A percentile compares a stretch with the other conserved stretches of the same genome.
phyloP scores from a whole-genome alignment of 208 protist species.

The Vickermania ingenoplastis region DNA sequence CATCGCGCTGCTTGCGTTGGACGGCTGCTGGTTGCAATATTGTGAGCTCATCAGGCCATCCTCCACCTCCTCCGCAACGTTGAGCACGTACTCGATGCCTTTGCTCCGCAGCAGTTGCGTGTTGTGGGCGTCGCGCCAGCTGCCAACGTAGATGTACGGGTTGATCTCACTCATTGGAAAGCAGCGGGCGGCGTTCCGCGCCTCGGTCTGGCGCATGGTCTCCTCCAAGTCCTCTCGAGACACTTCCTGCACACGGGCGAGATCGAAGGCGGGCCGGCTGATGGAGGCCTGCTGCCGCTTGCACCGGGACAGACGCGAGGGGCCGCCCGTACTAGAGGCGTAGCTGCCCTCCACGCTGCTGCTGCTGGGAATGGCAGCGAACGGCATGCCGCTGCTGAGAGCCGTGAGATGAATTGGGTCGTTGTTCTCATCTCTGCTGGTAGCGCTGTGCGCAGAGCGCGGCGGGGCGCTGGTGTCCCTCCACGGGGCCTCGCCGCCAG shows the following conservation, averaged over 20 bases:
- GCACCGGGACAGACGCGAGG: neutral
- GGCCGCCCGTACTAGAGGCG: too few relatives aligned
- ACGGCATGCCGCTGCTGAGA: too few relatives aligned
- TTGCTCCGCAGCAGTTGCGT: conserved; percentile 27
- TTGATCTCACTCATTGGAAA: conserved; percentile 58
- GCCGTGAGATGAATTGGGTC: too few relatives aligned
- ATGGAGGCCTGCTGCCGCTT: neutral
- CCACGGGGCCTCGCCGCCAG: too few relatives aligned
- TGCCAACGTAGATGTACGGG: conserved; percentile 49
- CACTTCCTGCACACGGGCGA: neutral
- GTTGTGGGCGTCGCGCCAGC: conserved; percentile 60
- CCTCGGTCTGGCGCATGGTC: conserved; percentile 15
- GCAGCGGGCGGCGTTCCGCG: conserved; percentile 44
- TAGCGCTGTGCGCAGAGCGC: too few relatives aligned
- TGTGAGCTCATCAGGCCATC: conserved; percentile 14
- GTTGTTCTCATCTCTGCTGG: too few relatives aligned
- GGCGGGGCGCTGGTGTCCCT: too few relatives aligned
- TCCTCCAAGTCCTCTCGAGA: conserved; percentile 2
- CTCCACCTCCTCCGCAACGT: conserved; percentile 62
- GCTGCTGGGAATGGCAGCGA: too few relatives aligned
- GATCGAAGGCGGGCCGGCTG: neutral
- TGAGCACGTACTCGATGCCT: conserved; percentile 66
- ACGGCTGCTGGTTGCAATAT: neutral
- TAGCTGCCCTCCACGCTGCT: too few relatives aligned
- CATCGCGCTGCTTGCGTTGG: neutral